Percentiles rank a stretch among this genome's conserved stretches.
Conservation (phyloP, 1,284 basidiomycete species). For the Ceratobasidium sp. region DNA sequence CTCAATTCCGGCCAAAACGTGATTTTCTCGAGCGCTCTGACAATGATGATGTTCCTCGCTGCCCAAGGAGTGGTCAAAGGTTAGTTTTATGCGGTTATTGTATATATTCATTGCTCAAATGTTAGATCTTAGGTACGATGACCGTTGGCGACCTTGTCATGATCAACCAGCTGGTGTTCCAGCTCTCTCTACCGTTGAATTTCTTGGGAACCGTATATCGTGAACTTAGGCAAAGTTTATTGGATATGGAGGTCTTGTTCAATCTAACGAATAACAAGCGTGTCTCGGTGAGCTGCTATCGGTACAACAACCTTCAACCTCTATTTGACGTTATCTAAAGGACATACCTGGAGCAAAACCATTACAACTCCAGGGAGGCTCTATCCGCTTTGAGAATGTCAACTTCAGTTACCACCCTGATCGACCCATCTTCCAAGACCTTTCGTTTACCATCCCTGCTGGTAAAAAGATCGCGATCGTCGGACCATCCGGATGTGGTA, state of each 20-base stretch:
- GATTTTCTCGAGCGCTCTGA: slow-evolving; percentile 94
- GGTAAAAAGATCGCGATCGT: slow-evolving; percentile 97
- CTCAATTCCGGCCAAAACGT: slow-evolving; percentile 97
- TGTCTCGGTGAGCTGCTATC: slow-evolving; percentile 65
- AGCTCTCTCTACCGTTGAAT: slow-evolving; percentile 94
- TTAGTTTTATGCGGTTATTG: slow-evolving; percentile 54
- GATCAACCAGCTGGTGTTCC: slow-evolving; percentile 99
- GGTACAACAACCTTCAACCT: not conserved
- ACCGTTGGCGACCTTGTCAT: slow-evolving; percentile 98
- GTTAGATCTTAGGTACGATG: slow-evolving; percentile 82
- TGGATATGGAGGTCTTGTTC: slow-evolving; percentile 98
- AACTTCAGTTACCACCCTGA: slow-evolving; percentile 91
- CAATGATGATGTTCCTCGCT: slow-evolving; percentile 95
- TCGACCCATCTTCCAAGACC: slow-evolving; percentile 88
- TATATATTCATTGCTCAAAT: not conserved
- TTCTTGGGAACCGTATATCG: slow-evolving; percentile 98
- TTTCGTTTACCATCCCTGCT: slow-evolving; percentile 94
- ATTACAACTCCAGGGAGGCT: slow-evolving; percentile 80
- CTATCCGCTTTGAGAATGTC: slow-evolving; percentile 94
- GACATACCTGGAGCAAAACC: slow-evolving; percentile 79
- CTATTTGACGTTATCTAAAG: slow-evolving; percentile 56
- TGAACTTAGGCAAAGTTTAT: slow-evolving; percentile 92
- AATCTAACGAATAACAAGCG: slow-evolving; percentile 89
- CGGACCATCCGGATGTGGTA: slow-evolving; percentile 97
- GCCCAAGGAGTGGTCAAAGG: slow-evolving; percentile 94